These are phyloP conservation scores for Lolium rigidum DNA, from an alignment of 176 grass and related monocot genomes.

Conservation along the genomic window DNA sequence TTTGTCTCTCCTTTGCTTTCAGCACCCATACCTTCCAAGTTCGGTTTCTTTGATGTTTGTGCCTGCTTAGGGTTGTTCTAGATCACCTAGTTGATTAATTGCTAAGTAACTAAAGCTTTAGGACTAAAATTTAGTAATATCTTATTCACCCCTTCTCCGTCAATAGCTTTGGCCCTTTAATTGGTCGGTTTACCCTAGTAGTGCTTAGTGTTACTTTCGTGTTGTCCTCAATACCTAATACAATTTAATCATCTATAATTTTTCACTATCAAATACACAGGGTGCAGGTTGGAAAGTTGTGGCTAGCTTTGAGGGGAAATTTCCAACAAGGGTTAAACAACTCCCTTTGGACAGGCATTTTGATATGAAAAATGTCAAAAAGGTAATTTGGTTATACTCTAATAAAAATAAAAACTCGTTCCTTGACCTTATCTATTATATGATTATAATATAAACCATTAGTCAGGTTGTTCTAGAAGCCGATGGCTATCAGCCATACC, in stretches of 20 bases:
- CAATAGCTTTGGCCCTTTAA: not conserved
- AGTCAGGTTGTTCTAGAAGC: constrained; percentile 80
- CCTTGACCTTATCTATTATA: constrained; percentile 23
- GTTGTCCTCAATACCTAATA: not conserved
- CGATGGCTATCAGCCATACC: constrained; percentile 87
- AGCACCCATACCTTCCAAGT: no score
- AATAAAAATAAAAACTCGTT: not conserved
- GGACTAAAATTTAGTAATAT: not conserved
- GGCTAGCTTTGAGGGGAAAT: constrained; percentile 84
- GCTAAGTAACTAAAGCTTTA: not conserved
- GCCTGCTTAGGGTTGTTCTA: not conserved
- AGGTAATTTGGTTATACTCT: constrained; percentile 53
- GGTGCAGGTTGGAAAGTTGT: constrained; percentile 86
- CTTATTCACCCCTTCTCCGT: not conserved
- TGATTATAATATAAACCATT: not conserved
- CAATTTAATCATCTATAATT: not conserved
- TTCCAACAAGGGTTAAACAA: constrained; percentile 83
- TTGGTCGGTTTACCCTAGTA: not conserved
- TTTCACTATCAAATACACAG: constrained; percentile 43
- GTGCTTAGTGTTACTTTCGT: not conserved
- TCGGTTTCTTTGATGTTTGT: not conserved
- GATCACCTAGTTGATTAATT: not conserved
- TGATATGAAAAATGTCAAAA: constrained; percentile 96
- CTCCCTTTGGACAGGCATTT: constrained; percentile 86
- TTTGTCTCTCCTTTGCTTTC: not conserved